Evolutionary conservation across 441 rosid genomes (phyloP), one percentile per base, ranked within the genome.

Genomic region (Populus tomentosa): DNA sequence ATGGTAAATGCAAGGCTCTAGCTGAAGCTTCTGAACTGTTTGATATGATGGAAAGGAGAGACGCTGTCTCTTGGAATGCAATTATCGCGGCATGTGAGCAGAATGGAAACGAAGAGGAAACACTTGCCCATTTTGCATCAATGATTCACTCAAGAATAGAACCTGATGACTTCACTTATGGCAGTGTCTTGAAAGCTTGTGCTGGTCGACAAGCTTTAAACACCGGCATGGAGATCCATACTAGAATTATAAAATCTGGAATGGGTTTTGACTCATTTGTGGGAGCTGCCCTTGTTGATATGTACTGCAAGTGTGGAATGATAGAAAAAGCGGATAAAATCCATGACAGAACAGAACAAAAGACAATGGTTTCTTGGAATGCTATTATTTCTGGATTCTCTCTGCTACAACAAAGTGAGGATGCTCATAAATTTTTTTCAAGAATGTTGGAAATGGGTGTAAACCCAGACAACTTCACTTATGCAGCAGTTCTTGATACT

Each of bases 41-140:
- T 59, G 75, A 89, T 79, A 94, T 89, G 84, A 94, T 95, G 99
- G 83, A 81, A 24, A 85, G 77, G 81, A 87, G 91, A 74, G 97
- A 95, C 84, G 90, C 86, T 62, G 90, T 95, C 68, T 90, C 98
- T 70, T 95, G 99, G 99, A 95, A 95, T 81, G 94, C 98, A 40
- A 84, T 95, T 67, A 94, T 95, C 66, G 86, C 97, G 32, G 95
- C 95, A 32, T 86, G 89, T 76, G 97, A 88, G 78, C 97, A 91
- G 88, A 94, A 92, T 67, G 90, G 90, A 46, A 81, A 82, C 40
- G 90, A 83, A 82, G 82, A 36, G 73, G 88, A 87, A 71, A 91
- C 97, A 5, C 85, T 91, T 26, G 75, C 81, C 77, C 83, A 81
- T 81, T 92, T 92, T 73, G 82, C 84, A 75, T 88, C 86, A 9